Conservation (phyloP, 306 rosid species). For the Corylus americana region DNA sequence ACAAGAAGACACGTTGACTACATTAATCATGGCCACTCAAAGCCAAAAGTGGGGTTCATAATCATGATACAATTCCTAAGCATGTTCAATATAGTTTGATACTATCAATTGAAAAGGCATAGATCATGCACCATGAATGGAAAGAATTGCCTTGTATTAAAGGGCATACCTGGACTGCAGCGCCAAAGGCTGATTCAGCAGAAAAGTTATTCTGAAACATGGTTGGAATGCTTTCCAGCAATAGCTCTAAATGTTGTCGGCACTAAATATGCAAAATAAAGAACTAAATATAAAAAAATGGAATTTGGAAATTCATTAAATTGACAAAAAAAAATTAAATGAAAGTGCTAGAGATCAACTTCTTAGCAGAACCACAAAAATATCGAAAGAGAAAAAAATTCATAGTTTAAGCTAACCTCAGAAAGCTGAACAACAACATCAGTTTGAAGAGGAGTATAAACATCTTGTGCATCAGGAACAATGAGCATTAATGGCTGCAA, state of each 20-base stretch:
- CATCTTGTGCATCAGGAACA: conserved; percentile 97
- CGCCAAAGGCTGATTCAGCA: conserved; percentile 96
- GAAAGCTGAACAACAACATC: conserved; percentile 88
- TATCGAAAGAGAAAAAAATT: conserved; percentile 7
- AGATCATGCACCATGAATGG: too few relatives aligned
- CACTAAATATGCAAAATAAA: conserved; percentile 53
- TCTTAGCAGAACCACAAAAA: conserved; percentile 11
- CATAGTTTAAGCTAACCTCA: conserved; percentile 60
- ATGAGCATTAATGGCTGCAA: conserved; percentile 96
- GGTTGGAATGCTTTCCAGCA: conserved; percentile 38
- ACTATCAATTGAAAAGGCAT: too few relatives aligned
- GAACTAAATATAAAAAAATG: conserved; percentile 16
- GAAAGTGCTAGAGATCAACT: conserved; percentile 13
- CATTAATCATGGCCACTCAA: background rate
- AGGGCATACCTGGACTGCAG: conserved; percentile 81
- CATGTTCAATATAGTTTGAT: background rate
- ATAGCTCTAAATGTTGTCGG: conserved; percentile 81
- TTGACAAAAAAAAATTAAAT: conserved; percentile 18
- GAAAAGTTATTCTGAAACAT: conserved; percentile 74
- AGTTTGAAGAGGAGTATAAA: conserved; percentile 91
- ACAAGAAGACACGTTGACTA: background rate
- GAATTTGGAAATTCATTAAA: conserved; percentile 2
- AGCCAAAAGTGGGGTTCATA: background rate
- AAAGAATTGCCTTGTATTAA: conserved; percentile 3
- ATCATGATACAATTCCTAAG: background rate